phyloP scores from a whole-genome alignment of 2,329 filamentous ascomycete species.

The Tolypocladium tundrense region DNA sequence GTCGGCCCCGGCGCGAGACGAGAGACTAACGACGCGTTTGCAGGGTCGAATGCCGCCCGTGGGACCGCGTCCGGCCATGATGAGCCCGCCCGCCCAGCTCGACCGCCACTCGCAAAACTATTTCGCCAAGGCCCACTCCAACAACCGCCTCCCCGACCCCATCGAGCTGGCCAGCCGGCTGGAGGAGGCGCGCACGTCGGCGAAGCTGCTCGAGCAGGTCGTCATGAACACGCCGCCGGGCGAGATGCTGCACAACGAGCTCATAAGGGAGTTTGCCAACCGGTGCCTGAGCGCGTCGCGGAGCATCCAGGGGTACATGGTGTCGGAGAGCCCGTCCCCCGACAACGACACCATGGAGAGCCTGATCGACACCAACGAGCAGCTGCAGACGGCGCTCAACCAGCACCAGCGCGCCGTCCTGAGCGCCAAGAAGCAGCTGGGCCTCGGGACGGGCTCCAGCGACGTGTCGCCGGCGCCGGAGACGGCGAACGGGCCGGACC shows the following conservation, averaged over 20 bases:
- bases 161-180: conserved; percentile 73
- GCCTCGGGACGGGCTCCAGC: conserved; percentile 20
- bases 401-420: conserved; percentile 74
- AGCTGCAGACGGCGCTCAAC: conserved; percentile 70
- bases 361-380: conserved; percentile 89
- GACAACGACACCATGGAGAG: conserved; percentile 92
- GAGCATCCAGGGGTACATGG: conserved; percentile 80
- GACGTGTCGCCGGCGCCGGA: conserved; percentile 15
- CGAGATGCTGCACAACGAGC: conserved; percentile 72
- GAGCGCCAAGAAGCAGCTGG: conserved; percentile 47
- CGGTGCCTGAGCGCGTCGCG: conserved; percentile 73
- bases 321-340: conserved; percentile 64
- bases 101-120: conserved; percentile 43
- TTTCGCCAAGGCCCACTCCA: conserved; percentile 41
- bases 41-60: conserved; percentile 12
- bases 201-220: conserved; percentile 84
- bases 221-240: conserved; percentile 71
- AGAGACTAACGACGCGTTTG: conserved; percentile 6
- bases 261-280: conserved; percentile 85
- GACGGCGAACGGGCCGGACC: conserved; percentile 18
- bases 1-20: not conserved
- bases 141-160: conserved; percentile 50
- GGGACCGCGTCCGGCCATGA: conserved; percentile 7
- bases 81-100: conserved; percentile 4
- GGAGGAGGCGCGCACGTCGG: conserved; percentile 83